Percentiles rank a stretch among this genome's conserved stretches.
Evolutionary conservation across 768 basidiomycete genomes (phyloP).

Genomic region (Tephrocybe sp.): DNA sequence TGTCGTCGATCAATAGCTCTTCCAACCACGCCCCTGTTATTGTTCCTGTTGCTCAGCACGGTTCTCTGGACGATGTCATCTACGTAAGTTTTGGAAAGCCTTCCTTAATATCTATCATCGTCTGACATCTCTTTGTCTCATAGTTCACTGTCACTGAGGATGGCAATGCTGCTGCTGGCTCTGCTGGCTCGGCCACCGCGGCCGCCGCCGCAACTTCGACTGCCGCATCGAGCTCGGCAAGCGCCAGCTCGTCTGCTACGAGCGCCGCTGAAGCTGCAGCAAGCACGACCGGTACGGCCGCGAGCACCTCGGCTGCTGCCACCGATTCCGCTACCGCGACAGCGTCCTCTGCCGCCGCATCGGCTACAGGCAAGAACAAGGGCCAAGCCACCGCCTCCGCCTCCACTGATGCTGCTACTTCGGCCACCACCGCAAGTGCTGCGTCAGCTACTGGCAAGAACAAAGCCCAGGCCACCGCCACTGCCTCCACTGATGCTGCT

Average conservation of each 20-base stretch:
- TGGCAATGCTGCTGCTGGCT: constrained; percentile 24
- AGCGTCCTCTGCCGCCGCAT: constrained; percentile 7
- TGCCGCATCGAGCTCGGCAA: background rate
- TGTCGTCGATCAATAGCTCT: constrained; percentile 50
- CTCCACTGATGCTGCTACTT: constrained; percentile 10
- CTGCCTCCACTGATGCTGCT: constrained; percentile 9
- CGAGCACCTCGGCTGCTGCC: background rate
- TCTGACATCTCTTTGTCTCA: background rate
- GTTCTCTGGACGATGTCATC: constrained; percentile 43
- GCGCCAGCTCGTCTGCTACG: background rate
- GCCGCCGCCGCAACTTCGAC: constrained; percentile 4
- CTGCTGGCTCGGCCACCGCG: constrained; percentile 9
- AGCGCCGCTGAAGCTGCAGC: no score
- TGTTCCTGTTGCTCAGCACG: constrained; percentile 48
- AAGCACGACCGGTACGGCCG: no score
- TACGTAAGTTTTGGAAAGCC: constrained; percentile 32
- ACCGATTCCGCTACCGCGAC: constrained; percentile 10
- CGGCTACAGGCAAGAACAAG: constrained; percentile 5
- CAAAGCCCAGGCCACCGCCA: no score
- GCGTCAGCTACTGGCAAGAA: no score
- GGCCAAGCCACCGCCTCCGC: background rate
- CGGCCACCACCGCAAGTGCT: constrained; percentile 8
- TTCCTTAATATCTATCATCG: background rate
- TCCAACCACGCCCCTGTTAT: constrained; percentile 50
- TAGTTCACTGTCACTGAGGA: constrained; percentile 33